phyloP scores from a whole-genome alignment of 129 eudicot genomes.

The Cynara cardunculus region DNA sequence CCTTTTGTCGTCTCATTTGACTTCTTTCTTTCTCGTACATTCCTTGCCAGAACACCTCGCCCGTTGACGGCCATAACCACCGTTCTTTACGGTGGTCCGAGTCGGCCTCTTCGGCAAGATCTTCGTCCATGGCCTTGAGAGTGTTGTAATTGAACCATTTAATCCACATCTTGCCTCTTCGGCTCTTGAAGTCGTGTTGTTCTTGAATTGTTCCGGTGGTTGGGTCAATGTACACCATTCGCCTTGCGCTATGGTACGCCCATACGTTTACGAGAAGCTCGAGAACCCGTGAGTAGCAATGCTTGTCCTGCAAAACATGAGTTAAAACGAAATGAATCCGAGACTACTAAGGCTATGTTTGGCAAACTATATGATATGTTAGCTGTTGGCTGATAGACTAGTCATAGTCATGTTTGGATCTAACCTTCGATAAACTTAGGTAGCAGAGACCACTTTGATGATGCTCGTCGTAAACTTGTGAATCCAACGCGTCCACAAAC shows the following conservation, averaged over 20 bases:
- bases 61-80: slow-evolving; percentile 93
- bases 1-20: slow-evolving; percentile 55
- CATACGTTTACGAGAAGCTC: slow-evolving; percentile 93
- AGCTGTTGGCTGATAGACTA: not conserved
- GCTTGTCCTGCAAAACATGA: slow-evolving; percentile 61
- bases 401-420: not conserved
- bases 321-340: not conserved
- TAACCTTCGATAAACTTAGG: slow-evolving; percentile 76
- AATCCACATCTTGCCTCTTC: slow-evolving; percentile 92
- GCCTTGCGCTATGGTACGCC: slow-evolving; percentile 88
- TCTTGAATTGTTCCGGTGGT: slow-evolving; percentile 69
- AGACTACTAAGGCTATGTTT: not conserved
- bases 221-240: slow-evolving; percentile 76
- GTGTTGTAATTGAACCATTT: slow-evolving; percentile 81
- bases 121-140: slow-evolving; percentile 90
- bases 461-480: slow-evolving; percentile 65
- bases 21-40: slow-evolving; percentile 70
- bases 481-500: slow-evolving; percentile 85
- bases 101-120: slow-evolving; percentile 85
- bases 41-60: slow-evolving; percentile 94
- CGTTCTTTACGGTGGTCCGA: slow-evolving; percentile 51
- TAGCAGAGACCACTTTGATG: slow-evolving; percentile 74
- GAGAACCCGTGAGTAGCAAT: slow-evolving; percentile 88
- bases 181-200: slow-evolving; percentile 61
- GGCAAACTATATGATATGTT: not conserved